Evolutionary conservation across 345 rosid species (phyloP), one percentile per base, ranked within the genome.

Genomic region (Boechera stricta): DNA sequence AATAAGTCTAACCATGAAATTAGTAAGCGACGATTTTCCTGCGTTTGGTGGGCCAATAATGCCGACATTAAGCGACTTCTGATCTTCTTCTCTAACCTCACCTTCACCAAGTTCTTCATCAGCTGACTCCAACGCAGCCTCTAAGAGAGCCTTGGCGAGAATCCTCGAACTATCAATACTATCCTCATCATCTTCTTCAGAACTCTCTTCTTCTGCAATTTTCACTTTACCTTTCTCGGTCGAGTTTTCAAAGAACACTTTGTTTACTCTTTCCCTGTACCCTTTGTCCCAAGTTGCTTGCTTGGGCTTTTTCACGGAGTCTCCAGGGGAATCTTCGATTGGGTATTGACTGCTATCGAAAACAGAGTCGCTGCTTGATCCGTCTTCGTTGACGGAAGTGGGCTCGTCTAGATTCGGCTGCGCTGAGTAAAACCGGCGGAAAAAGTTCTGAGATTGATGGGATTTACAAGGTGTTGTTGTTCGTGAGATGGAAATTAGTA

Each of bases 1-100:
- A 21, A 21, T 21, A 21, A 21, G 56, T 45, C 90, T 16, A 74
- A 94, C 97, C 96, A 95, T 77, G 69, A 54, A 85, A 83, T 95
- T 95, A 63, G 97, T 95, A 39, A 95, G 74, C 11, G 98, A 83
- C 0, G 99, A 95, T 69, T 95, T 95, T 32, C 98, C 97, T 0
- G 99, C 97, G 81, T 95, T 95, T 5, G 99, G 98, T 7, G 98
- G 94, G 0, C 99, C 99, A 39, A 95, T 87, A 48, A 95, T 88
- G 10, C 99, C 99, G 8, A 95, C 97, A 10, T 91, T 81, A 49
- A 95, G 81, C 1, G 99, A 95, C 82, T 85, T 92, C 88, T 95
- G 98, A 68, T 95, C 91, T 79, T 95, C 99, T 84, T 95, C 99
- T 71, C 78, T 84, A 57, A 92, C 83, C 58, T 80, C 88, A 32